Percentiles rank a stretch among this genome's conserved stretches.
Evolutionary conservation across 805 yeast species (phyloP).

Genomic region (Priceomyces medius): DNA sequence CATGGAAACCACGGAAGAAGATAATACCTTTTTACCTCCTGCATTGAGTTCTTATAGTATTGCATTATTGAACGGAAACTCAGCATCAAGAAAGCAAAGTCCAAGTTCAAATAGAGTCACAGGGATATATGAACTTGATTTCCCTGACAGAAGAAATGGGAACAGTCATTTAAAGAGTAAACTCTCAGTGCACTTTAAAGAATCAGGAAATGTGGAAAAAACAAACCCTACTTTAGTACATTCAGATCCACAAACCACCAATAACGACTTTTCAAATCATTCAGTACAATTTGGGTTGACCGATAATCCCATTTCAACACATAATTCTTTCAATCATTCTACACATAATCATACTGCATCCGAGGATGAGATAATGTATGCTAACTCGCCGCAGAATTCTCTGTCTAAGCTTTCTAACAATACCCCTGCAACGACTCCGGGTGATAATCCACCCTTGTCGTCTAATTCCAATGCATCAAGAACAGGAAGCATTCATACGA

Average conservation of each 20-base stretch:
- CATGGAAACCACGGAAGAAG: conserved; percentile 28
- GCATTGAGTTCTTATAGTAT: conserved; percentile 58
- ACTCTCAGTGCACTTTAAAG: conserved; percentile 34
- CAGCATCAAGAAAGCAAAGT: conserved; percentile 4
- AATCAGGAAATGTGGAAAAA: conserved; percentile 3
- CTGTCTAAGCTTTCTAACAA: conserved; percentile 10
- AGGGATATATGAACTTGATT: conserved; percentile 33
- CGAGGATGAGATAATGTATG: conserved; percentile 12
- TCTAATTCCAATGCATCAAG: conserved; percentile 7
- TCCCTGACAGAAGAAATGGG: conserved; percentile 22
- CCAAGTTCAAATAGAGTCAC: conserved; percentile 17
- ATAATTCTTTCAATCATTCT: conserved; percentile 14
- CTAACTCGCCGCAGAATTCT: conserved; percentile 13
- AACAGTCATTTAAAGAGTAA: conserved; percentile 23
- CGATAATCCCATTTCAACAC: conserved; percentile 6
- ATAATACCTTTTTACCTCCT: conserved; percentile 57
- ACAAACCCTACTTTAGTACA: neutral
- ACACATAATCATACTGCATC: conserved; percentile 12
- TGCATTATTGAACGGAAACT: conserved; percentile 46
- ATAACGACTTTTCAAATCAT: conserved; percentile 5
- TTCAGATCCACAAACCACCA: neutral
- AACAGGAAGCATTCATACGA: conserved; percentile 11
- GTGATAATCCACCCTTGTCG: conserved; percentile 6
- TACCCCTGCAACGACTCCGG: conserved; percentile 15
- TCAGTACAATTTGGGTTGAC: conserved; percentile 1